phyloP scores from a whole-genome alignment of 257 asterid genomes.

The Fraxinus americana region DNA sequence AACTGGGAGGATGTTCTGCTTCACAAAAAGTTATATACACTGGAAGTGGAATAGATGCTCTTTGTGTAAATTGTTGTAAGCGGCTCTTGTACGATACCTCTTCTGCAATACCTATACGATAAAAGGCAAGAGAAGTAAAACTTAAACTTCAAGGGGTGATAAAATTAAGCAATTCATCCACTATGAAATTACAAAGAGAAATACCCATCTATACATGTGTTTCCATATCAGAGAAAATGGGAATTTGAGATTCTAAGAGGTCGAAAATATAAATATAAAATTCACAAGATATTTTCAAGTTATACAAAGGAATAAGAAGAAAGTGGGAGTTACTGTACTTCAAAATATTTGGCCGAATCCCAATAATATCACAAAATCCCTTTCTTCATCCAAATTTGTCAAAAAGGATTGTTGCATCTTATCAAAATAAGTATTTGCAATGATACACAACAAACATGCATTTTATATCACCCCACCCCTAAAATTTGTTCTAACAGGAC shows the following conservation, averaged over 20 bases:
- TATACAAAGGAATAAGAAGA: not conserved
- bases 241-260: not conserved
- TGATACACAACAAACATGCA: not conserved
- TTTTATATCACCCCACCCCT: not conserved
- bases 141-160: not conserved
- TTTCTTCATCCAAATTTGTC: not conserved
- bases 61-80: conserved; percentile 25
- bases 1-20: conserved; percentile 35
- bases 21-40: conserved; percentile 17
- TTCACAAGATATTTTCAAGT: not conserved
- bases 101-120: conserved; percentile 19
- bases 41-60: conserved; percentile 33
- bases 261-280: too few relatives aligned
- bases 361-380: not conserved
- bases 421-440: not conserved
- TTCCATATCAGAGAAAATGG: not conserved
- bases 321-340: not conserved
- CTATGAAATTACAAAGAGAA: not conserved
- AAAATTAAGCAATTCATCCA: not conserved
- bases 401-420: not conserved
- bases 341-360: not conserved
- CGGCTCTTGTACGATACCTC: conserved; percentile 22
- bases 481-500: too few relatives aligned
- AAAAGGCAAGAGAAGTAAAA: not conserved
- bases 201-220: not conserved